phyloP scores from a whole-genome alignment of 129 eudicot genomes.

The Arctium lappa region DNA sequence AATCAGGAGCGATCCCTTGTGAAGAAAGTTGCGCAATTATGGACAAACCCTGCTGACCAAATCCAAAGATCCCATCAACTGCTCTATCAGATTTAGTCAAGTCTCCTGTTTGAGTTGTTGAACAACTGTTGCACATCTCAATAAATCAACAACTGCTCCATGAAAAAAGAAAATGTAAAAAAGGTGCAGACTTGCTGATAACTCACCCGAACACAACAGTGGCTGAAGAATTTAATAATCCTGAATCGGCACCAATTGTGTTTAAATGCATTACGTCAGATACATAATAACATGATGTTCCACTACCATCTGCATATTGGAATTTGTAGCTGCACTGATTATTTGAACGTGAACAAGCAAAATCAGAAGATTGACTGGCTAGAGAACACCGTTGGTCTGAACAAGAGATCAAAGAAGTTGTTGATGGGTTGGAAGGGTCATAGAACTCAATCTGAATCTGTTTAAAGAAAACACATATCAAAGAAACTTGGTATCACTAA shows the following conservation, averaged over 20 bases:
- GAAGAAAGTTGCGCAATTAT: constrained; percentile 85
- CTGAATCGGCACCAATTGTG: constrained; percentile 52
- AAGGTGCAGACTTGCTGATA: constrained; percentile 3
- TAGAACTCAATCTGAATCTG: constrained; percentile 77
- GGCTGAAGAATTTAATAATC: constrained; percentile 64
- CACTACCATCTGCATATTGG: constrained; percentile 96
- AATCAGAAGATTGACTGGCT: constrained; percentile 66
- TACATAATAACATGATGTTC: constrained; percentile 82
- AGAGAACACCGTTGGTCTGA: constrained; percentile 73
- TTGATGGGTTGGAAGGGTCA: constrained; percentile 72
- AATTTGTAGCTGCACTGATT: constrained; percentile 80
- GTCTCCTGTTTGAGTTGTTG: constrained; percentile 81
- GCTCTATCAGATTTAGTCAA: constrained; percentile 85
- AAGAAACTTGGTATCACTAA: not conserved
- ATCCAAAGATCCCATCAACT: constrained; percentile 94
- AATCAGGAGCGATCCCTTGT: constrained; percentile 66
- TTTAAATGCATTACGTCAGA: constrained; percentile 71
- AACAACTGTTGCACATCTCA: constrained; percentile 64
- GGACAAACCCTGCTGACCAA: constrained; percentile 93
- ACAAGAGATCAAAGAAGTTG: constrained; percentile 57
- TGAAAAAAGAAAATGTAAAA: not conserved
- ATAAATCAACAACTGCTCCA: constrained; percentile 1
- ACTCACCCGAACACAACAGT: constrained; percentile 85
- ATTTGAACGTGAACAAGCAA: constrained; percentile 51
- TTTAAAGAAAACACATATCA: not conserved